A percentile compares a stretch with the other conserved stretches of the same genome.
Conservation (phyloP, 73 alveolate genomes). For the Tetrahymena borealis region DNA sequence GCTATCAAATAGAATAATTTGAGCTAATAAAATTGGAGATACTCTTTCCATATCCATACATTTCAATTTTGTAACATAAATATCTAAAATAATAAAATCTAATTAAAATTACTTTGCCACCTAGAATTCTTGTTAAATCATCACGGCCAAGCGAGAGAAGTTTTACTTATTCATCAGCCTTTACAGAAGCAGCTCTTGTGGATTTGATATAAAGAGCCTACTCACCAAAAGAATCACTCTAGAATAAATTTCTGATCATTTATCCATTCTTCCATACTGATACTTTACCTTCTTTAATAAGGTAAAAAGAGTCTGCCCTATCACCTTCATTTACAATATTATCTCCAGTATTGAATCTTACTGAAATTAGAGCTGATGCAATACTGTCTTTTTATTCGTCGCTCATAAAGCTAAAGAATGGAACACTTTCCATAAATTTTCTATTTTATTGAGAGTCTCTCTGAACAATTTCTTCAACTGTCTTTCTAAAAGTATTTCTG, state of each 20-base stretch:
- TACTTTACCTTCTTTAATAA: slow-evolving; percentile 33
- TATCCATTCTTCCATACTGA: slow-evolving; percentile 21
- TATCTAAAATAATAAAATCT: background rate
- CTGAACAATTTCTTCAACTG: slow-evolving; percentile 71
- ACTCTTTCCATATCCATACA: background rate
- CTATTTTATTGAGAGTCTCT: slow-evolving; percentile 44
- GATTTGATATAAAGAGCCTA: slow-evolving; percentile 37
- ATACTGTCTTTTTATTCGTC: slow-evolving; percentile 30
- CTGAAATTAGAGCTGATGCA: slow-evolving; percentile 34
- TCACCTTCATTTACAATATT: slow-evolving; percentile 35
- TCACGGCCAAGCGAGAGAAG: slow-evolving; percentile 49
- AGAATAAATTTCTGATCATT: slow-evolving; percentile 28
- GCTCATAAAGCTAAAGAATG: slow-evolving; percentile 42
- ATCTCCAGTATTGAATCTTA: slow-evolving; percentile 28
- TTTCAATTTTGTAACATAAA: background rate
- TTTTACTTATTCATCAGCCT: slow-evolving; percentile 44
- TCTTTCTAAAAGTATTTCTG: slow-evolving; percentile 75
- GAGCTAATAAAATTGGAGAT: background rate
- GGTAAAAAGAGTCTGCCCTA: slow-evolving; percentile 39
- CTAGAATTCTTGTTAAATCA: slow-evolving; percentile 28
- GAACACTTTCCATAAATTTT: slow-evolving; percentile 30
- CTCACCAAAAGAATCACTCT: slow-evolving; percentile 40
- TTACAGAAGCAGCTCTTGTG: slow-evolving; percentile 37
- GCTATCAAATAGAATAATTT: too few relatives aligned
- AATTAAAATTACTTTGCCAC: slow-evolving; percentile 14